Conservation (phyloP, 2,329 filamentous ascomycete genomes). For the Ophiognomonia clavigignenti-juglandacearum region DNA sequence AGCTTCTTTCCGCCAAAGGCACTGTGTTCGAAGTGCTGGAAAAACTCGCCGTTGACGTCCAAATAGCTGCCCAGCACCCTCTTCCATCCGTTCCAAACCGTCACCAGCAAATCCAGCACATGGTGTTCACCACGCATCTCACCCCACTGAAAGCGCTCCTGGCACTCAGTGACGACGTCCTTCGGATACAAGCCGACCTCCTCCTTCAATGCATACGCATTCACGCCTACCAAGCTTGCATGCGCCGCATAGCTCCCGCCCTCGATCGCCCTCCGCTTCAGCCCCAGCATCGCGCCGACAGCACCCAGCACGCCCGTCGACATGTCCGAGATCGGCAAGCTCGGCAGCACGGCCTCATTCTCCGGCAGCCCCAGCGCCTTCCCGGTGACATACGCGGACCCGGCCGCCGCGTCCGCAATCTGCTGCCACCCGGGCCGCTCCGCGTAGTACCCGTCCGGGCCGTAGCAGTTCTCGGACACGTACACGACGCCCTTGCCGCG, state of each 20-base stretch:
- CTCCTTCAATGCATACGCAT: conserved; percentile 23
- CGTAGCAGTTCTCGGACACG: conserved; percentile 47
- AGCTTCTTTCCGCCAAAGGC: conserved; percentile 20
- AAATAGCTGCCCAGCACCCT: conserved; percentile 18
- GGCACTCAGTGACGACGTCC: conserved; percentile 19
- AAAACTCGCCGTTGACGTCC: conserved; percentile 20
- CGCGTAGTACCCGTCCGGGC: conserved; percentile 39
- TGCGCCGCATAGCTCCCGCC: conserved; percentile 28
- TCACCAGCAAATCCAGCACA: conserved; percentile 22
- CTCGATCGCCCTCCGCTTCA: conserved; percentile 26
- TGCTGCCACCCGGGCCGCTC: conserved; percentile 47
- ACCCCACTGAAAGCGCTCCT: conserved; percentile 22
- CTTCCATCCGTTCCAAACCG: conserved; percentile 22
- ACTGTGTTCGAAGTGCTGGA: conserved; percentile 21
- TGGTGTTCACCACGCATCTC: conserved; percentile 24
- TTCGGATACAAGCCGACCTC: conserved; percentile 27
- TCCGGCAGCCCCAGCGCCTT: conserved; percentile 21
- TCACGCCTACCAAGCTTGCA: conserved; percentile 24
- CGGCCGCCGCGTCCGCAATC: conserved; percentile 36
- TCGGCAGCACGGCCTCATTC: conserved; percentile 26
- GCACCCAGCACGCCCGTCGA: conserved; percentile 28
- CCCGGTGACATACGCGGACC: conserved; percentile 28
- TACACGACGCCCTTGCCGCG: conserved; percentile 41
- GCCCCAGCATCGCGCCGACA: conserved; percentile 26
- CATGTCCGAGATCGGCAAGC: conserved; percentile 32